Evolutionary conservation across 192 early-diverging fungal species (phyloP), one percentile per base, ranked within the genome.

Genomic region (Spizellomyces punctatus): DNA sequence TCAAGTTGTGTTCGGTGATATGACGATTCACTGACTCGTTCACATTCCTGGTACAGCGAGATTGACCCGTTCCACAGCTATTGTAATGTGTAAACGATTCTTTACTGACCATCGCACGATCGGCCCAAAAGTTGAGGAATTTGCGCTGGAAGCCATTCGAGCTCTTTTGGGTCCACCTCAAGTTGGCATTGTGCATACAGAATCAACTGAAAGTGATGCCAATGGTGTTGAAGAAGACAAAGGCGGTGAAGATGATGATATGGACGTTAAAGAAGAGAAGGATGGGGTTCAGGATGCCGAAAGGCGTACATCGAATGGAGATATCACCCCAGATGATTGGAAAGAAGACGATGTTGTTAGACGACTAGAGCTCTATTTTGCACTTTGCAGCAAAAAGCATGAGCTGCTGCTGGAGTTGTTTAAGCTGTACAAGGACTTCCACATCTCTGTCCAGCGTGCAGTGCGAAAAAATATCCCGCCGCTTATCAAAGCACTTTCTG

Each of bases 291-390:
- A 73, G 7, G 74, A 17, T 22, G 64, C n/a, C 10, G 41, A 44
- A 21, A 8, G 17, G 8, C 43, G 46, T 14, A 54, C 50, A 54
- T 12, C 50, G 17, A 19, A 54, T 12, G 50, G 50, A 54, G 27
- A 36, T 36, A 36, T 36, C 27, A 36, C 27, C 27, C 27, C 27
- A 5, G 69, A 58, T 8, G 72, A 75, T 8, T 82, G 84, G 78
- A 79, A 80, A 9, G 89, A 90, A 63, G 72, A 83, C n/a, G 91
- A 91, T 65, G 83, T 92, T 12, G 77, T 86, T 10, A 64, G 83
- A 16, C 85, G 86, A 63, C 63, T 93, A 45, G 93, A 95, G 64
- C 73, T 95, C 36, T 94, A 82, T 74, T 88, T 95, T 70, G 87
- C 90, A 21, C 74, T 94, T 9, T 91, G 91, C 67, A 85, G 83